Evolutionary conservation across 306 rosid genomes (phyloP).

Genomic region (Lupinus albus): DNA sequence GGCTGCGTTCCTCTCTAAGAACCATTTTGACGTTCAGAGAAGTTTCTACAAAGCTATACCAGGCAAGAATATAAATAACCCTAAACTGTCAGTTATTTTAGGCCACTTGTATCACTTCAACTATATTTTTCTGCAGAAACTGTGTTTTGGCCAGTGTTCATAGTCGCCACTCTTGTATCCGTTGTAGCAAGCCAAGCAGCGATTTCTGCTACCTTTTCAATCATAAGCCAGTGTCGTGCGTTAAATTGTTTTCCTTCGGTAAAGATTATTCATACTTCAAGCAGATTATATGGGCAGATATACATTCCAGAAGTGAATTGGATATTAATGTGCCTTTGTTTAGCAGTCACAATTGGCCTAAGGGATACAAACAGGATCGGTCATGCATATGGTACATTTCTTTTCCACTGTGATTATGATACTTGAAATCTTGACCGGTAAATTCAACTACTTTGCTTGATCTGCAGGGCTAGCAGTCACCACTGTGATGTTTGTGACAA

Average conservation of each 20-base stretch:
- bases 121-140: no score
- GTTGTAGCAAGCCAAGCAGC: conserved; percentile 47
- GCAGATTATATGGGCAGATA: conserved; percentile 45
- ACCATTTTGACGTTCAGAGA: conserved; percentile 67
- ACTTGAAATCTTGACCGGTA: no score
- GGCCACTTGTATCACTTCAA: no score
- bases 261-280: conserved; percentile 49
- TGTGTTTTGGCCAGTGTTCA: no score
- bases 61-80: background rate
- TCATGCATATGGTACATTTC: no score
- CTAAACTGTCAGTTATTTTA: background rate
- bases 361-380: background rate
- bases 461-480: no score
- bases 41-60: conserved; percentile 80
- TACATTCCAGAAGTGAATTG: conserved; percentile 50
- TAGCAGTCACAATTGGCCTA: conserved; percentile 47
- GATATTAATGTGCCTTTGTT: conserved; percentile 47
- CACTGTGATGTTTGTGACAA: conserved; percentile 46
- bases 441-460: no score
- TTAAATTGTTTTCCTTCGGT: conserved; percentile 44
- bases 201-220: conserved; percentile 48
- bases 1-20: conserved; percentile 80
- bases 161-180: conserved; percentile 44
- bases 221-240: conserved; percentile 44
- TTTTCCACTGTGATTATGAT: background rate